These are phyloP conservation scores for Decorospora gaudefroyi DNA, from an alignment of 2,329 filamentous ascomycete genomes.

Conservation along the genomic window DNA sequence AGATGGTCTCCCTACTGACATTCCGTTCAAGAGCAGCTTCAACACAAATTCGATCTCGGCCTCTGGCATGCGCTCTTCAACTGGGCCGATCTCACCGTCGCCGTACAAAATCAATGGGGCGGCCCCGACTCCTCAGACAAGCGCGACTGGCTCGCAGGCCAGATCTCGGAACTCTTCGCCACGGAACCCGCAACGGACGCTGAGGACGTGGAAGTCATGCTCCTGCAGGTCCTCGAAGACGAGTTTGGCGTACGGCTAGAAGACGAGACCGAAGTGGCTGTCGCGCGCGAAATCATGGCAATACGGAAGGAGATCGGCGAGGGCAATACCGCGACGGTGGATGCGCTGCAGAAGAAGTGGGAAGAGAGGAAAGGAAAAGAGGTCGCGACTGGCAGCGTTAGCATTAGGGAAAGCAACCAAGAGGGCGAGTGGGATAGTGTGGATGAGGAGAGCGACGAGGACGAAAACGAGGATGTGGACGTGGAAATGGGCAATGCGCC, in stretches of 20 bases:
- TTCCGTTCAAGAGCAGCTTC: conserved; percentile 27
- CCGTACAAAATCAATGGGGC: conserved; percentile 86
- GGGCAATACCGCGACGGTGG: conserved; percentile 68
- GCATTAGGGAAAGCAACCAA: conserved; percentile 64
- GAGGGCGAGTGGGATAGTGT: conserved; percentile 46
- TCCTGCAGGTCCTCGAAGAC: conserved; percentile 90
- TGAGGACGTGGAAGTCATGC: conserved; percentile 79
- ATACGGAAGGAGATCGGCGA: conserved; percentile 66
- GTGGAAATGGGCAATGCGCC: conserved; percentile 48
- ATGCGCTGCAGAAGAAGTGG: conserved; percentile 66
- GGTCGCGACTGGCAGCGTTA: conserved; percentile 52
- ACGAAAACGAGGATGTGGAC: conserved; percentile 40
- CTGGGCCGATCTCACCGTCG: conserved; percentile 86
- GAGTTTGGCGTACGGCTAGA: conserved; percentile 94
- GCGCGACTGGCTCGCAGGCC: conserved; percentile 94
- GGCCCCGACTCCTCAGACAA: conserved; percentile 82
- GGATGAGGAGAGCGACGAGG: conserved; percentile 60
- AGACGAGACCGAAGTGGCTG: conserved; percentile 77
- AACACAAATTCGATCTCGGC: conserved; percentile 70
- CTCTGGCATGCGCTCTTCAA: conserved; percentile 83
- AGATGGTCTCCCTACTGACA: conserved; percentile 10
- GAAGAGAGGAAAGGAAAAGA: conserved; percentile 63
- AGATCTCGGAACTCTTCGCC: conserved; percentile 77
- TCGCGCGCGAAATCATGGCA: conserved; percentile 73
- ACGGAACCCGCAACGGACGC: conserved; percentile 65